Base-by-base conservation (phyloP, 768 basidiomycete genomes). In the Suillus decipiens region DNA sequence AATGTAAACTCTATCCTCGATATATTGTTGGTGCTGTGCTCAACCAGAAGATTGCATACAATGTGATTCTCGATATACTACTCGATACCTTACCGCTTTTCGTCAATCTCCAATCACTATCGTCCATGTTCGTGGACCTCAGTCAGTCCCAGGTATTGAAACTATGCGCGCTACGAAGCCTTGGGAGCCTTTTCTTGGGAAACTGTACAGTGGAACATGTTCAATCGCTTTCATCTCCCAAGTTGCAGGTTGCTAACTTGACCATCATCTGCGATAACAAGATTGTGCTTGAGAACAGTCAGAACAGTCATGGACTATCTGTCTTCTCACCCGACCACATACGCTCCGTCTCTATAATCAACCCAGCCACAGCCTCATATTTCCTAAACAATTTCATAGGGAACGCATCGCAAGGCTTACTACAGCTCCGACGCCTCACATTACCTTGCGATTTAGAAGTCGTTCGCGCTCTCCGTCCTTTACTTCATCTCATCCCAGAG, bases 121-220 rank as follows among this genome's bases (percentile, higher is more conserved):
- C 39, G n/a, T 34, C 61, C 34, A 59, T 61, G 37, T 62, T 62
- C 42, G 37, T 62, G 7, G 61, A 62, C 36, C 57, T 61, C 34
- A 62, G 11, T 14, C 59, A 39, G 37, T 9, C 31, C 6, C 61
- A 61, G 22, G 4, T 47, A 33, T 33, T 22, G 34, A 59, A 60
- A 59, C n/a, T 62, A 7, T 62, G 61, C 34, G 24, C 37, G 28
- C 15, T 61, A 17, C 61, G 43, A 43, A 19, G 28, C n/a, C 24
- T 62, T 43, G 31, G 43, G 14, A 43, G 11, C 19, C 36, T 62
- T 28, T 43, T 17, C 19, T 43, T 62, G 19, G 59, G 59, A 2
- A 42, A 62, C 9, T 62, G 61, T 24, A 61, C 17, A 9, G 43
- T 47, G 31, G 61, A 59, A 41, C 31, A 22, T 60, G 39, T 61